A percentile compares a stretch with the other conserved stretches of the same genome.
Evolutionary conservation across 306 rosid genomes (phyloP).

Genomic region (Prunus fruticosa): DNA sequence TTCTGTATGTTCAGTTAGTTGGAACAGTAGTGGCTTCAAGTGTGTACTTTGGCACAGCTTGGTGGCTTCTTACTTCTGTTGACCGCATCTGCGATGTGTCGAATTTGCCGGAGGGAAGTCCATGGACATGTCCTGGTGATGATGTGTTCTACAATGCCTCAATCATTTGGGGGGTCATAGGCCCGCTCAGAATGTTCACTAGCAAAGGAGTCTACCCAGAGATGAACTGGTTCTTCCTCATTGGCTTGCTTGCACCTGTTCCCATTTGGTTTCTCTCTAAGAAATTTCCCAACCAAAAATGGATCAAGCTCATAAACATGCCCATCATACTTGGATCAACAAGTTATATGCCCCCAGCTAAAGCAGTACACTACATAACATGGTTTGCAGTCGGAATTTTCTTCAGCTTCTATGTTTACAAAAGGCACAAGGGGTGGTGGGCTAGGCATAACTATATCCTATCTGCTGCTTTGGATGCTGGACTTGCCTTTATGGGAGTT

Average conservation of each 20-base stretch:
- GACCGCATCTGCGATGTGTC: slow-evolving; percentile 32
- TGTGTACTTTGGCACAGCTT: slow-evolving; percentile 42
- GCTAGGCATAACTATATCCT: slow-evolving; percentile 60
- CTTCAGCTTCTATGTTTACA: slow-evolving; percentile 24
- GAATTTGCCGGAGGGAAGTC: slow-evolving; percentile 38
- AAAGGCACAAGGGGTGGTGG: slow-evolving; percentile 39
- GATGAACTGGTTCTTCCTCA: slow-evolving; percentile 46
- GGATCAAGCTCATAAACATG: slow-evolving; percentile 34
- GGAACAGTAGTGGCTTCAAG: slow-evolving; percentile 44
- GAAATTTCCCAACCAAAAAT: slow-evolving; percentile 23
- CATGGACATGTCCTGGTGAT: slow-evolving; percentile 51
- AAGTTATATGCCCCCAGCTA: slow-evolving; percentile 11
- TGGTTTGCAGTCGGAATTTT: slow-evolving; percentile 21
- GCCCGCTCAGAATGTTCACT: slow-evolving; percentile 39
- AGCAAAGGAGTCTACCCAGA: slow-evolving; percentile 33
- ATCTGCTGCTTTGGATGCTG: slow-evolving; percentile 58
- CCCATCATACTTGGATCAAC: slow-evolving; percentile 27
- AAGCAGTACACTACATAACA: slow-evolving; percentile 17
- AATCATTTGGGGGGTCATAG: slow-evolving; percentile 49
- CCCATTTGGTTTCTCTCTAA: slow-evolving; percentile 31
- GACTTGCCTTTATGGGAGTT: slow-evolving; percentile 48
- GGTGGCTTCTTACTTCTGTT: slow-evolving; percentile 47
- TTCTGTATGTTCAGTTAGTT: slow-evolving; percentile 26
- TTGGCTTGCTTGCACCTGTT: slow-evolving; percentile 35
- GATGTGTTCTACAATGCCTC: slow-evolving; percentile 45